Percentiles rank a stretch among this genome's conserved stretches.
These are phyloP conservation scores for Saussurea involucrata DNA, from an alignment of 129 eudicot species.

Conservation along the genomic window DNA sequence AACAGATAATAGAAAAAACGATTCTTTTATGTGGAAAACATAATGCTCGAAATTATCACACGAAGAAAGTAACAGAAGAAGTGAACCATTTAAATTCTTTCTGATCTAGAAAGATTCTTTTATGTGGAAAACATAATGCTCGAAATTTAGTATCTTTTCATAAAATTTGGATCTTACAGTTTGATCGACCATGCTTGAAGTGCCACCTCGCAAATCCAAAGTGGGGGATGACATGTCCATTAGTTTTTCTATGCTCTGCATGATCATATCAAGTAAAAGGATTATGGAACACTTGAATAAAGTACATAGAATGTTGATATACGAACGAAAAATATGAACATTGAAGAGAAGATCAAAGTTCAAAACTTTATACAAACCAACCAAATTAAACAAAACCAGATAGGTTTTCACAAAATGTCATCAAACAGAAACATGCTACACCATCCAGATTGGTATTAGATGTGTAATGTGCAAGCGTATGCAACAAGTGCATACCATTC, in stretches of 20 bases:
- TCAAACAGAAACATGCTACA: background rate
- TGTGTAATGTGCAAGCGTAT: background rate
- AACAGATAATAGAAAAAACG: background rate
- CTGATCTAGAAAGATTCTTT: background rate
- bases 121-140: background rate
- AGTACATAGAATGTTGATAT: background rate
- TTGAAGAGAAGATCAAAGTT: background rate
- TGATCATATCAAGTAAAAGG: background rate
- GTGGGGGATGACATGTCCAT: slow-evolving; percentile 55
- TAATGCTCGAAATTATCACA: background rate
- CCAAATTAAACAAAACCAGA: slow-evolving; percentile 4
- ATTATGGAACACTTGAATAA: slow-evolving; percentile 6
- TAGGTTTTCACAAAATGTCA: background rate
- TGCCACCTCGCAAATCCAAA: slow-evolving; percentile 40
- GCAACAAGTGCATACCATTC: background rate
- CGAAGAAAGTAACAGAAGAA: background rate
- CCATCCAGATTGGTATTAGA: background rate
- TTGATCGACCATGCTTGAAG: slow-evolving; percentile 24
- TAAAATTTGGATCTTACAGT: slow-evolving; percentile 30
- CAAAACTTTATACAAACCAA: background rate
- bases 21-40: too few relatives aligned
- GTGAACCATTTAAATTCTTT: background rate
- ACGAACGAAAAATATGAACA: background rate
- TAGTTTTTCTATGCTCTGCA: slow-evolving; percentile 76
- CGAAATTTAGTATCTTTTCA: background rate